Evolutionary conservation across 1,284 basidiomycete species (phyloP), one percentile per base, ranked within the genome.

Genomic region (Fomitopsis palustris): DNA sequence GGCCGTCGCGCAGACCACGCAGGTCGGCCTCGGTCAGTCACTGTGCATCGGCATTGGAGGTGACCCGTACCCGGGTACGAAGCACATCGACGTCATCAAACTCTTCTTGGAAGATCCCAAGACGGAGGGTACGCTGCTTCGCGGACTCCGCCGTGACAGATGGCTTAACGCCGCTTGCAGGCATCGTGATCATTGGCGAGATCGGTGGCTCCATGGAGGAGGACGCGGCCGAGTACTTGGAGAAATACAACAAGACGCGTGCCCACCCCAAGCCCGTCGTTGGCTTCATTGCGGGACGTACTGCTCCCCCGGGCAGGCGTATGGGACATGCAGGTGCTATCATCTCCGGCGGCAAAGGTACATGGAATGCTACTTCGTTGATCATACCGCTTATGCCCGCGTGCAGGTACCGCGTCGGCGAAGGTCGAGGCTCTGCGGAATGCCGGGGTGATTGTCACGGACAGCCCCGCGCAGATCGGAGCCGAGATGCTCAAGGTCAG

Each of bases 181-280:
- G 93, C 69, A 96, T 99, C 65, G 96, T 99, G 58, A 81, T 99
- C 66, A 99, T 99, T 69, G 97, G 97, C 66, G 97, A 99, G 77
- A 99, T 99, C 70, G 97, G 97, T 68, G 97, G 97, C 29, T 90
- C 92, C 19, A 99, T 98, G 96, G 97, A 99, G 78, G 97, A 99
- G 75, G 96, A 99, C 67, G 97, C 97, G 17, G 97, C 97, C 4
- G 97, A 96, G 70, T 97, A 96, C 77, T 81, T 99, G 59, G 90
- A 92, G 73, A 82, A 86, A 75, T 90, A 94, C 82, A 99, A 99
- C 85, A 92, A 93, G 77, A 93, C 91, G 45, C 84, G 92, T 45
- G 77, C 79, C 62, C 83, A 90, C 69, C 93, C 93, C 64, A 99
- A 99, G 78, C 97, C 97, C 57, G 95, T 99, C 45, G 95, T 99